phyloP scores from a whole-genome alignment of 23 red algal genomes.

The Cyanidiococcus yangmingshanensis region DNA sequence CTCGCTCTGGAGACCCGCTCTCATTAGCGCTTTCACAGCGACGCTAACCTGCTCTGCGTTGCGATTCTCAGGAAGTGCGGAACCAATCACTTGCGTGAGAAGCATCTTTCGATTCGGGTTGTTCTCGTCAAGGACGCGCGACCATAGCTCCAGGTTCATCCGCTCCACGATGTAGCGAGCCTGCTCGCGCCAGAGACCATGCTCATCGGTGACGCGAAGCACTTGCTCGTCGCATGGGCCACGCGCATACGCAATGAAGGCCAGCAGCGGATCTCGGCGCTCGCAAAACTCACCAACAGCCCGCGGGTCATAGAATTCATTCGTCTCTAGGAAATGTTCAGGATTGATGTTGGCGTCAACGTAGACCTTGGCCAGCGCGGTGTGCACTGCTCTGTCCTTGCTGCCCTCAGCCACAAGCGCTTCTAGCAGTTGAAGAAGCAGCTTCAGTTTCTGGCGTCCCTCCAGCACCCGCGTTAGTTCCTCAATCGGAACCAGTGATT shows the following conservation, averaged over 20 bases:
- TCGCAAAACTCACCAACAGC: constrained; percentile 93
- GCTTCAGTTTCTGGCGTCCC: constrained; percentile 52
- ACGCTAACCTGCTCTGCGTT: constrained; percentile 68
- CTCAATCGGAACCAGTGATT: constrained; percentile 80
- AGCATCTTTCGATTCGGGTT: constrained; percentile 70
- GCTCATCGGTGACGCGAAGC: constrained; percentile 59
- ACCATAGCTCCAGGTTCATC: constrained; percentile 60
- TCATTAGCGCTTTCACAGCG: constrained; percentile 94
- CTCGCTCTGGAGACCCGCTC: constrained; percentile 70
- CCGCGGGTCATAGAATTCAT: constrained; percentile 85
- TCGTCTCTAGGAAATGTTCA: constrained; percentile 95
- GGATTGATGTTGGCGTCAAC: constrained; percentile 94
- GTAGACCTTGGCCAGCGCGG: constrained; percentile 91
- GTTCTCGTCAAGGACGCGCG: constrained; percentile 54
- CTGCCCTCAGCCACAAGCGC: constrained; percentile 75
- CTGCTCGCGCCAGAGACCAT: constrained; percentile 82
- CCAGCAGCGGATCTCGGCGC: constrained; percentile 84
- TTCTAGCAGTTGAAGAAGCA: constrained; percentile 80
- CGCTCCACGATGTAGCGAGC: constrained; percentile 89
- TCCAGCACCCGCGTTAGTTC: constrained; percentile 69
- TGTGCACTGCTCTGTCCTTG: constrained; percentile 83
- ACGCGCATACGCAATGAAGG: constrained; percentile 70
- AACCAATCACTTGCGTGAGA: constrained; percentile 71
- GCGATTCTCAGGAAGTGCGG: constrained; percentile 55
- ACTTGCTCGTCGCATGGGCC: constrained; percentile 90